Evolutionary conservation across 345 rosid species (phyloP), one percentile per base, ranked within the genome.

Genomic region (Xanthoceras sorbifolium): DNA sequence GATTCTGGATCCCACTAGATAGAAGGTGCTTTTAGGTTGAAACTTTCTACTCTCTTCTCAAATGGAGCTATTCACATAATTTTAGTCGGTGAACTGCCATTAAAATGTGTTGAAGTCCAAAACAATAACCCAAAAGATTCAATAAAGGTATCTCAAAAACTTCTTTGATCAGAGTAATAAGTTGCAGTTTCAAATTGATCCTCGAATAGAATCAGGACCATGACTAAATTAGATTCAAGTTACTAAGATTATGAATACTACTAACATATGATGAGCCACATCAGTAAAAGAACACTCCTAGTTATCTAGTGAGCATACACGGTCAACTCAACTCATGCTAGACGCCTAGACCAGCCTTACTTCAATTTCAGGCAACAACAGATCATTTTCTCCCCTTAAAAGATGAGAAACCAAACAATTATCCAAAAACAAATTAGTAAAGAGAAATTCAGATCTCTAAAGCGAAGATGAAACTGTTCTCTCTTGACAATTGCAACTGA

Each of bases 1-100:
- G 81, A 72, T 28, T 28, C 61, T 73, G 82, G 76, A 74, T 65
- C 74, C 70, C 80, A 68, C 72, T n/a, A 15, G 3, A 44, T 7
- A 8, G 62, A 59, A 12, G 6, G 12, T 11, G 55, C 44, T 15
- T 36, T 36, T 36, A 9, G 8, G 40, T 36, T 36, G 40, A 36
- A 36, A 36, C 5, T 36, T 36, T 36, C 1, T 6, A 36, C 40
- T 36, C 0, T 9, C 46, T 9, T 6, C 55, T 50, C 55, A 50
- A 50, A 18, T 50, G 55, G n/a, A 18, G 20, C 20, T 50, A 50
- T 5, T 17, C 55, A 50, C 46, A 50, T 50, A 17, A 15, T 50
- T 3, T 5, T 7, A 50, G n/a, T 50, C 55, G 17, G 17, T 50
- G n/a, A n/a, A n/a, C 55, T 17, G n/a, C 55, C n/a, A 17, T 50